A percentile compares a stretch with the other conserved stretches of the same genome.
Evolutionary conservation across 495 filamentous ascomycete species (phyloP).

Genomic region (Neurospora tetrasperma): DNA sequence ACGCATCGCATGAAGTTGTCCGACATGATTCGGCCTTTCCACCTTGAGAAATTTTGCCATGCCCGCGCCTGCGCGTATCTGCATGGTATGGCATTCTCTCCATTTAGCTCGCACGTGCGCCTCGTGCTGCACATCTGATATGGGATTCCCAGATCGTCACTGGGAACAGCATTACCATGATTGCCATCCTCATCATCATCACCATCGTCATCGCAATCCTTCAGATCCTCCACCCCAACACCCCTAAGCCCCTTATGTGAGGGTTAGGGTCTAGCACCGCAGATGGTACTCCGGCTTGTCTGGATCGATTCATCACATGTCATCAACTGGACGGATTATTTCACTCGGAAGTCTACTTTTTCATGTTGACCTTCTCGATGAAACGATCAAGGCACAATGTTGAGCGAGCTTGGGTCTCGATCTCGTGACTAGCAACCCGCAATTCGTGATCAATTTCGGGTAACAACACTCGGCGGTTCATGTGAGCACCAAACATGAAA

Average conservation of each 20-base stretch:
- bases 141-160: background rate
- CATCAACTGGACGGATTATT: background rate
- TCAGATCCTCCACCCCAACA: background rate
- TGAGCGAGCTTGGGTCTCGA: background rate
- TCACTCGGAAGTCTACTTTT: background rate
- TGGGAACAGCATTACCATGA: background rate
- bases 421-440: background rate
- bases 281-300: background rate
- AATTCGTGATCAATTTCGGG: background rate
- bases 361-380: background rate
- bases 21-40: background rate
- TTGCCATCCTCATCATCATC: background rate
- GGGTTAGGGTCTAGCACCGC: background rate
- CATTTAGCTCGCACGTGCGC: background rate
- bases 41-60: background rate
- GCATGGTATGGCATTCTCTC: background rate
- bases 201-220: background rate
- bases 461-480: background rate
- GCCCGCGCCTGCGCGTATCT: background rate
- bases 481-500: background rate
- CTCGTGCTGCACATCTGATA: background rate
- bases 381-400: background rate
- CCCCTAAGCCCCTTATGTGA: background rate
- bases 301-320: background rate
- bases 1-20: background rate